Percentiles rank a stretch among this genome's conserved stretches.
phyloP scores from a whole-genome alignment of 352 stramenopile species.

The Globisporangium paroecandrum region DNA sequence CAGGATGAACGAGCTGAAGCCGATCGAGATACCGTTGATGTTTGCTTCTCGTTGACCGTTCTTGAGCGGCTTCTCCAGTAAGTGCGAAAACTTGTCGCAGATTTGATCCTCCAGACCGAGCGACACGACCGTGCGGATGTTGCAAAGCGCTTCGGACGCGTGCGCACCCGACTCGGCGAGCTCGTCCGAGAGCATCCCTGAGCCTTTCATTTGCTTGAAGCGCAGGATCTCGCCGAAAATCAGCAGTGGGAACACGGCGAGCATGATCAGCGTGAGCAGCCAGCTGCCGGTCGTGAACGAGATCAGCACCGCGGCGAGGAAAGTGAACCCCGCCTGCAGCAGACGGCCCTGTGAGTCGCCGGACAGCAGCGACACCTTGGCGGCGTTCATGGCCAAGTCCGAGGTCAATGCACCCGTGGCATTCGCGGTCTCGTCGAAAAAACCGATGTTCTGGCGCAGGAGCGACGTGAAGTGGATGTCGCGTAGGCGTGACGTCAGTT shows the following conservation, averaged over 20 bases:
- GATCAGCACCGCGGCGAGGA: conserved; percentile 20
- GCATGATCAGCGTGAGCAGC: conserved; percentile 21
- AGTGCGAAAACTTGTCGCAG: conserved; percentile 26
- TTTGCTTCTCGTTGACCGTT: conserved; percentile 21
- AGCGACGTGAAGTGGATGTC: conserved; percentile 50
- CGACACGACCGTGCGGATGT: conserved; percentile 36
- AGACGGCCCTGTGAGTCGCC: conserved; percentile 45
- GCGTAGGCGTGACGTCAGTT: conserved; percentile 39
- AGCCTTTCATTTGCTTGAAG: conserved; percentile 21
- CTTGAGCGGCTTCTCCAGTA: conserved; percentile 26
- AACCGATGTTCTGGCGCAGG: conserved; percentile 46
- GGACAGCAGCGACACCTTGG: conserved; percentile 35
- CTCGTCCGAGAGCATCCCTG: conserved; percentile 24
- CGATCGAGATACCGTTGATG: conserved; percentile 41
- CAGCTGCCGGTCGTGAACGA: conserved; percentile 20
- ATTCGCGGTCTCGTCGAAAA: conserved; percentile 65
- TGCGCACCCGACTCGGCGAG: conserved; percentile 36
- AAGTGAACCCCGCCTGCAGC: conserved; percentile 41
- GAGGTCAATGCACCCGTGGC: conserved; percentile 47
- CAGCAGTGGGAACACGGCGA: conserved; percentile 18
- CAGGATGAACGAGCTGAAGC: conserved; percentile 56
- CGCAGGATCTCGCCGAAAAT: conserved; percentile 28
- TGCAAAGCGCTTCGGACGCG: conserved; percentile 40
- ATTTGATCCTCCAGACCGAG: conserved; percentile 32
- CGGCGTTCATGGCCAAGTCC: conserved; percentile 43